Percentiles rank a stretch among this genome's conserved stretches.
Conservation (phyloP, 2,329 filamentous ascomycete genomes). For the Aspergillus sp. region DNA sequence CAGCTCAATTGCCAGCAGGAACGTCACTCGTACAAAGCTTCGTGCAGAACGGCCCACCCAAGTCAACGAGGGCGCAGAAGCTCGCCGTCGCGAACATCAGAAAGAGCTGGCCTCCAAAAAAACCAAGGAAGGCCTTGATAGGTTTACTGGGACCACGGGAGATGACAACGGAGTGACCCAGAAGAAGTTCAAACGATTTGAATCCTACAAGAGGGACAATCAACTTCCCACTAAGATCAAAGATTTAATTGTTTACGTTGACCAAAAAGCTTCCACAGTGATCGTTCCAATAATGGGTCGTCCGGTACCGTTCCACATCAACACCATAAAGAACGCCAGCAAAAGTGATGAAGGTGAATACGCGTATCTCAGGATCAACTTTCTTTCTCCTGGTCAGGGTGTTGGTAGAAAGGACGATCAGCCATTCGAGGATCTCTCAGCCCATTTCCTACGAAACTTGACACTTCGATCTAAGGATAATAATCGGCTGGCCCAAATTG, state of each 20-base stretch:
- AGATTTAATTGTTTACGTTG: slow-evolving; percentile 85
- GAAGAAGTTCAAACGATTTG: slow-evolving; percentile 98
- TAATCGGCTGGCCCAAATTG: slow-evolving; percentile 84
- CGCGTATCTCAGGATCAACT: slow-evolving; percentile 93
- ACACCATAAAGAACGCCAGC: slow-evolving; percentile 98
- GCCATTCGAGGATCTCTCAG: slow-evolving; percentile 92
- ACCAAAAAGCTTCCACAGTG: slow-evolving; percentile 84
- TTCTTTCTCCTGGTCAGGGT: slow-evolving; percentile 93
- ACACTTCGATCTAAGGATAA: slow-evolving; percentile 92
- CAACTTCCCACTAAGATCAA: slow-evolving; percentile 81
- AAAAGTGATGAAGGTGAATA: slow-evolving; percentile 96
- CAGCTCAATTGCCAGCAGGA: slow-evolving; percentile 86
- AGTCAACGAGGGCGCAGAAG: slow-evolving; percentile 85
- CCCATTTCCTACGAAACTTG: slow-evolving; percentile 92
- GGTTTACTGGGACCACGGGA: slow-evolving; percentile 81
- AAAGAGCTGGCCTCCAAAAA: slow-evolving; percentile 86
- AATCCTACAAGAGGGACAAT: slow-evolving; percentile 97
- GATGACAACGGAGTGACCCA: slow-evolving; percentile 86
- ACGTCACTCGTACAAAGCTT: slow-evolving; percentile 90
- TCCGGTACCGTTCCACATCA: slow-evolving; percentile 96
- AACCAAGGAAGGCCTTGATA: slow-evolving; percentile 79
- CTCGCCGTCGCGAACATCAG: slow-evolving; percentile 84
- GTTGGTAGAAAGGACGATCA: slow-evolving; percentile 97
- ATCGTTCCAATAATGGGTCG: slow-evolving; percentile 96
- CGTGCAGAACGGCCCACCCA: slow-evolving; percentile 88